phyloP scores from a whole-genome alignment of 1,284 basidiomycete species.

The Coniophora puteana region DNA sequence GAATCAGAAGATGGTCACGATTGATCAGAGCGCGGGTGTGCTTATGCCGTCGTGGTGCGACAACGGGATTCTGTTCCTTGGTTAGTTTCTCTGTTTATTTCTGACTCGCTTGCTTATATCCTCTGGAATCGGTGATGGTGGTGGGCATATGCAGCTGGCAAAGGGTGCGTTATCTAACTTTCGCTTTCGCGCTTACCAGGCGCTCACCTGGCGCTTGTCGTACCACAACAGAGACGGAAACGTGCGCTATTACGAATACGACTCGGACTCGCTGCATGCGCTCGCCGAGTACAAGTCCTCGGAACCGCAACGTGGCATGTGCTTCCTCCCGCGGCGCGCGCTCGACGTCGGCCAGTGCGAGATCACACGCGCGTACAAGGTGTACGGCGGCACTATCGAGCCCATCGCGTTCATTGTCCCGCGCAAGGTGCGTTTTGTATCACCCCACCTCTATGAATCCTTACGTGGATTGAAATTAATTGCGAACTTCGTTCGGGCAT shows the following conservation, averaged over 20 bases:
- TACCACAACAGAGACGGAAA: slow-evolving; percentile 73
- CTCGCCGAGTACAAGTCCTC: slow-evolving; percentile 88
- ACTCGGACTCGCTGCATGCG: slow-evolving; percentile 78
- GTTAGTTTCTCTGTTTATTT: slow-evolving; percentile 31
- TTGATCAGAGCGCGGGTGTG: slow-evolving; percentile 91
- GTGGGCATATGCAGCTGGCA: slow-evolving; percentile 50
- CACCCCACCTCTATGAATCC: not conserved
- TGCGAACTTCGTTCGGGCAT: no score
- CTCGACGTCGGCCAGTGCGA: slow-evolving; percentile 91
- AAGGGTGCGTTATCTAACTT: slow-evolving; percentile 48
- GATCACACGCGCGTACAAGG: slow-evolving; percentile 94
- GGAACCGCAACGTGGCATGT: slow-evolving; percentile 94
- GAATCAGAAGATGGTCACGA: slow-evolving; percentile 71
- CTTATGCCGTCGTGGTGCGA: slow-evolving; percentile 98
- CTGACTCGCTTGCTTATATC: not conserved
- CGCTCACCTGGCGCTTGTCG: slow-evolving; percentile 13
- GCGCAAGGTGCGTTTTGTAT: slow-evolving; percentile 58
- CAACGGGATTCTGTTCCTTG: slow-evolving; percentile 92
- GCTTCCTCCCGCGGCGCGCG: slow-evolving; percentile 89
- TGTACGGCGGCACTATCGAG: slow-evolving; percentile 74
- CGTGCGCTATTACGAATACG: slow-evolving; percentile 94
- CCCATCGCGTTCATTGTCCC: slow-evolving; percentile 94
- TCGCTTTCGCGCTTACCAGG: slow-evolving; percentile 15
- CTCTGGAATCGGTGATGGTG: slow-evolving; percentile 2
- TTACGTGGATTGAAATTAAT: no score